phyloP scores from a whole-genome alignment of 352 stramenopile species.

The Elongisporangium senticosum region DNA sequence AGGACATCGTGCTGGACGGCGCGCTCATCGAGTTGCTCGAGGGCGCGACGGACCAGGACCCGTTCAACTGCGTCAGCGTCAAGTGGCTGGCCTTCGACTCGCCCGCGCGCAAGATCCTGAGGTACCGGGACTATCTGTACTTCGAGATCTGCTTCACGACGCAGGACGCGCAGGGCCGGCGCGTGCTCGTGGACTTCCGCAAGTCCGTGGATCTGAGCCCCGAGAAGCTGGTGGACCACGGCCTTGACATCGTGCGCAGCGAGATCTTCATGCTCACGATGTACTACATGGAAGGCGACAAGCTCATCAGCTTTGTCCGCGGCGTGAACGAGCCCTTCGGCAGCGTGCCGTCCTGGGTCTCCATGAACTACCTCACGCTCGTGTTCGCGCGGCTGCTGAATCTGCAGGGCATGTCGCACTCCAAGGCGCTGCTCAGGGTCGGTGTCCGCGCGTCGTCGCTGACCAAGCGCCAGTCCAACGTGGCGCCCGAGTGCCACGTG shows the following conservation, averaged over 20 bases:
- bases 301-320: background rate
- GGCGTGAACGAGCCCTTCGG: background rate
- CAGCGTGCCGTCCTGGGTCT: background rate
- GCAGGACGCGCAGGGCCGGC: background rate
- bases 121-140: conserved; percentile 63
- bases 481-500: background rate
- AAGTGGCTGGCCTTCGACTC: conserved; percentile 73
- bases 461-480: background rate
- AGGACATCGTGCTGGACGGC: conserved; percentile 51
- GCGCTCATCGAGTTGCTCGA: conserved; percentile 62
- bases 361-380: background rate
- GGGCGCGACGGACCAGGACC: conserved; percentile 48
- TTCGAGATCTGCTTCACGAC: conserved; percentile 23
- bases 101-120: conserved; percentile 49
- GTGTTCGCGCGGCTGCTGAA: background rate
- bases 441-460: background rate
- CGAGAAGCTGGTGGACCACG: background rate
- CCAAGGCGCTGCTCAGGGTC: background rate
- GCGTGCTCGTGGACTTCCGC: background rate
- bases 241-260: background rate
- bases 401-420: background rate
- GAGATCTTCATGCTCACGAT: background rate
- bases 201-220: background rate
- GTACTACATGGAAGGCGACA: background rate
- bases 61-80: conserved; percentile 72